Evolutionary conservation across 345 rosid species (phyloP), one percentile per base, ranked within the genome.

Genomic region (Boechera divaricarpa): DNA sequence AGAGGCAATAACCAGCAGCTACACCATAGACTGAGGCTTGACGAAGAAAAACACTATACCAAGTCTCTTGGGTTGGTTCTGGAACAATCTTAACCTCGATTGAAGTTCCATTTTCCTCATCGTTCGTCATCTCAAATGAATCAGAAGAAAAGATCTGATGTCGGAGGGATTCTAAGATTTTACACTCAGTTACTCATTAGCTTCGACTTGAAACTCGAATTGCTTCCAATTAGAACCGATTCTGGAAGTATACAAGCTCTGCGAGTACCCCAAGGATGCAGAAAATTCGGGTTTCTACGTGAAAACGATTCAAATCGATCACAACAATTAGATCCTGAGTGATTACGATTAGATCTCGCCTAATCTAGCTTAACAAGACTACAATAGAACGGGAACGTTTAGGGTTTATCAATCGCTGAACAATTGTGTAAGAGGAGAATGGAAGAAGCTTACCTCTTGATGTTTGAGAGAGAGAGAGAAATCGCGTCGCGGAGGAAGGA

Each of bases 1-100:
- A 92, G 73, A 92, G 73, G 75, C 99, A 92, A 72, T 95, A 95
- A 5, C 98, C 98, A 0, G 91, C 89, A 42, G 97, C 98, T 31
- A 95, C 61, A 18, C 99, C 98, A 71, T 91, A 91, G 31, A 92
- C 72, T 5, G 83, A 89, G 24, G 85, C 89, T 67, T 88, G 89
- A 72, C 80, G 87, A 32, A 86, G 85, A 32, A 93, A 71, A 56
- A 11, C 51, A 70, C 66, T 77, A 18, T 72, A 84, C 92, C 88
- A 88, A 42, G 87, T 33, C n/a, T 76, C 69, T 67, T 67, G 70
- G 28, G 51, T 56, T 18, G 79, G 61, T 63, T 58, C 81, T 11
- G 70, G 3, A 62, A 33, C 68, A 12, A 56, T 83, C 63, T 78
- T 73, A 49, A 76, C 38, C 55, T 76, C 82, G 7, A 51, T 69